Percentiles rank a stretch among this genome's conserved stretches.
phyloP scores from a whole-genome alignment of 176 grass and related monocot genomes.

The Raddia distichophylla region DNA sequence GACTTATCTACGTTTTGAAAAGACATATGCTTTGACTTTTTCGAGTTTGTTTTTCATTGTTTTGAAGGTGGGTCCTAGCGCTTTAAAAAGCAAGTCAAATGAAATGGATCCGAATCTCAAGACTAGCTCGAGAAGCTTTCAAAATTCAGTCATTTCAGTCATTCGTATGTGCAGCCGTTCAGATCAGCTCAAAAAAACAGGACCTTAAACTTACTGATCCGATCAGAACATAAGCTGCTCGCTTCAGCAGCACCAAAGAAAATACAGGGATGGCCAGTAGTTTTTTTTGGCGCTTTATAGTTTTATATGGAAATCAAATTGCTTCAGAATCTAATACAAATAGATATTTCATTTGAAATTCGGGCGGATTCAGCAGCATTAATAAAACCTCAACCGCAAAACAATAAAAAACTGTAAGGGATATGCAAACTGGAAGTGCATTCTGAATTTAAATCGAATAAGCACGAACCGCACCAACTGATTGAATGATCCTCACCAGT shows the following conservation, averaged over 20 bases:
- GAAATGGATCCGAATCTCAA: too few relatives aligned
- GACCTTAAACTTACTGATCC: not conserved
- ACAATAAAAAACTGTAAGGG: not conserved
- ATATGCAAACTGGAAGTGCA: not conserved
- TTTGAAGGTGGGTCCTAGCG: too few relatives aligned
- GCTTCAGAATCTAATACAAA: not conserved
- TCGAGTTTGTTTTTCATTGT: too few relatives aligned
- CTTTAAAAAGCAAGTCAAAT: too few relatives aligned
- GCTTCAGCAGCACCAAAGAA: not conserved
- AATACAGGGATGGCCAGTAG: not conserved
- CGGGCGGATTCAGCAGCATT: not conserved
- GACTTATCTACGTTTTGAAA: too few relatives aligned
- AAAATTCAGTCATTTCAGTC: too few relatives aligned
- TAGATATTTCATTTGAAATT: not conserved
- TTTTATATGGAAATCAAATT: not conserved
- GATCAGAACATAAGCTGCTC: not conserved
- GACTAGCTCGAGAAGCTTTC: too few relatives aligned
- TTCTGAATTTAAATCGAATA: not conserved
- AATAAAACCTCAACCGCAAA: not conserved
- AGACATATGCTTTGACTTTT: too few relatives aligned
- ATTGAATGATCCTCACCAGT: not conserved
- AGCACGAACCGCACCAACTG: not conserved
- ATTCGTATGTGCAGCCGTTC: too few relatives aligned
- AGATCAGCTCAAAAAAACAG: too few relatives aligned
- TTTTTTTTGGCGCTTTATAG: not conserved